phyloP scores from a whole-genome alignment of 495 filamentous ascomycete genomes.

The Aspergillus kassunensis region DNA sequence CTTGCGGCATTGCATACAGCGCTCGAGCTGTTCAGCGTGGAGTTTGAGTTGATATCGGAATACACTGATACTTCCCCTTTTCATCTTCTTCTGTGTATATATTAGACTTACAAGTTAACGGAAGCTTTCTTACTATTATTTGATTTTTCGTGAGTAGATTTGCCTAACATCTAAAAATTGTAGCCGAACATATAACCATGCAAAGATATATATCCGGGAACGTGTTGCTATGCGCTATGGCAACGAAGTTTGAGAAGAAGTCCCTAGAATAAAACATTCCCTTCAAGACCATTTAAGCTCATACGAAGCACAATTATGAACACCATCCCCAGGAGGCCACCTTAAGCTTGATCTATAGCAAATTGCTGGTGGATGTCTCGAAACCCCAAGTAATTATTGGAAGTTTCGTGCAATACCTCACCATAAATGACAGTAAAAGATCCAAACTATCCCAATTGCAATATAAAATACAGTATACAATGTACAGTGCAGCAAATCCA shows the following conservation, averaged over 20 bases:
- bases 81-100: constrained; percentile 1
- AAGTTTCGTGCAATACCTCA: too few species aligned
- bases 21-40: constrained; percentile 10
- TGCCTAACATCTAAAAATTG: too few species aligned
- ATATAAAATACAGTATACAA: constrained; percentile 7
- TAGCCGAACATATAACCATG: neutral
- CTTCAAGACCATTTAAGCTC: too few species aligned
- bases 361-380: too few species aligned
- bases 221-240: too few species aligned
- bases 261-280: too few species aligned
- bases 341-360: too few species aligned
- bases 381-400: too few species aligned
- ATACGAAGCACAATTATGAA: too few species aligned
- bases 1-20: constrained; percentile 17
- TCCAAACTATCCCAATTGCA: neutral
- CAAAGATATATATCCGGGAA: neutral
- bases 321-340: too few species aligned
- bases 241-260: too few species aligned
- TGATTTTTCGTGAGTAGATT: neutral
- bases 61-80: constrained; percentile 11
- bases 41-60: constrained; percentile 17
- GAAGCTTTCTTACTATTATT: neutral
- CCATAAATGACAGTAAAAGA: too few species aligned
- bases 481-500: constrained; percentile 1
- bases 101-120: neutral